Conservation (phyloP, 2,329 filamentous ascomycete genomes). For the Colletotrichum sp. region DNA sequence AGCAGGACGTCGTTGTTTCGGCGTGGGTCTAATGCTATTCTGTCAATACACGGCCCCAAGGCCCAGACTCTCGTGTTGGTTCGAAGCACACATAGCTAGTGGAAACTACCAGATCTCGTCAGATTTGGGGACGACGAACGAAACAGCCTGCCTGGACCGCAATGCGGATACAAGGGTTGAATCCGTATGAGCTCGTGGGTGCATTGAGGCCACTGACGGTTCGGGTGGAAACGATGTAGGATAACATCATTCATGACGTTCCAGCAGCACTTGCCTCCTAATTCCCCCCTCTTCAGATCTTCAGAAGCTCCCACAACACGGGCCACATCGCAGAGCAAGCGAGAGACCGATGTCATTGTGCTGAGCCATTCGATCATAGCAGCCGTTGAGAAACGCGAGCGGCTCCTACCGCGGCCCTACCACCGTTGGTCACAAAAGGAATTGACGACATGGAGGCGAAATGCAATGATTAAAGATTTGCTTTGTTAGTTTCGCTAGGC, state of each 20-base stretch:
- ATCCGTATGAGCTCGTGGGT: not conserved
- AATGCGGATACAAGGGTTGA: not conserved
- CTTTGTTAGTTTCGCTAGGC: not conserved
- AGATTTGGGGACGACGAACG: not conserved
- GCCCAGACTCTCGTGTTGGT: not conserved
- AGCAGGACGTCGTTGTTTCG: not conserved
- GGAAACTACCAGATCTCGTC: not conserved
- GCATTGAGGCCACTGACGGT: not conserved
- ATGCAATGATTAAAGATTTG: not conserved
- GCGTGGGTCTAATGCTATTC: not conserved
- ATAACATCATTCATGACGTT: slow-evolving; percentile 17
- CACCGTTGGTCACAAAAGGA: not conserved
- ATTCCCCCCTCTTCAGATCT: not conserved
- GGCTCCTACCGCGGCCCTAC: not conserved
- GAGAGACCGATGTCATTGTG: slow-evolving; percentile 8
- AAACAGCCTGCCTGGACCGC: not conserved
- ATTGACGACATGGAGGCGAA: slow-evolving; percentile 1
- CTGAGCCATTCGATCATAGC: not conserved
- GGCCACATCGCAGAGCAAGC: not conserved
- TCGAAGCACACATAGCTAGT: not conserved
- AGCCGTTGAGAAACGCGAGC: not conserved
- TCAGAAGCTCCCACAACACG: not conserved
- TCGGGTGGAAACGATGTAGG: not conserved
- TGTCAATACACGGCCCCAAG: not conserved
- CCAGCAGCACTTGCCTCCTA: not conserved